phyloP scores from a whole-genome alignment of 2,329 filamentous ascomycete species.

The Fusarium nurragi region DNA sequence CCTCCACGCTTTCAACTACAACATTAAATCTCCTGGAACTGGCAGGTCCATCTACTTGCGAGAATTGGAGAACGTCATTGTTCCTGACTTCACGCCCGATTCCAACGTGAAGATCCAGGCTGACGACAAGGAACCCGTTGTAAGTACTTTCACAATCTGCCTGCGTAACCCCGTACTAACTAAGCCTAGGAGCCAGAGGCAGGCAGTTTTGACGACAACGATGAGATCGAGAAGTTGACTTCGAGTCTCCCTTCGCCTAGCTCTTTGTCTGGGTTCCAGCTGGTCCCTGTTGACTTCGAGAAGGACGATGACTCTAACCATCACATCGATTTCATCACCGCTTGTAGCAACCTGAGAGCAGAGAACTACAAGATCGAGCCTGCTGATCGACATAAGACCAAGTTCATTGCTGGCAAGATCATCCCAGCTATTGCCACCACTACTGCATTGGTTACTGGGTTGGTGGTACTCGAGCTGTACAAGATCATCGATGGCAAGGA shows the following conservation, averaged over 20 bases:
- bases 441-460: conserved; percentile 91
- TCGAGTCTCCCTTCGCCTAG: conserved; percentile 80
- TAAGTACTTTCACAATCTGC: conserved; percentile 52
- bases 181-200: conserved; percentile 78
- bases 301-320: conserved; percentile 98
- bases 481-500: conserved; percentile 96
- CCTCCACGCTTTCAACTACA: conserved; percentile 97
- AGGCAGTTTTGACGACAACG: conserved; percentile 73
- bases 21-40: conserved; percentile 82
- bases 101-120: conserved; percentile 96
- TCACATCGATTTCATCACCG: conserved; percentile 99
- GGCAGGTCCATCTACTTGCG: conserved; percentile 78
- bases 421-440: conserved; percentile 98
- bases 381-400: conserved; percentile 96
- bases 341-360: conserved; percentile 93
- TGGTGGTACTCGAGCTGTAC: conserved; percentile 92
- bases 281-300: conserved; percentile 94
- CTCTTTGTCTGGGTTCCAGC: conserved; percentile 84
- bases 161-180: conserved; percentile 13
- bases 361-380: conserved; percentile 97
- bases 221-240: conserved; percentile 78
- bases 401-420: conserved; percentile 99
- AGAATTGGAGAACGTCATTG: conserved; percentile 90
- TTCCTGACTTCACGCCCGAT: conserved; percentile 93
- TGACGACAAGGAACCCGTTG: conserved; percentile 87